Base-by-base conservation (phyloP, 495 filamentous ascomycete species). In the Lepraria neglecta region DNA sequence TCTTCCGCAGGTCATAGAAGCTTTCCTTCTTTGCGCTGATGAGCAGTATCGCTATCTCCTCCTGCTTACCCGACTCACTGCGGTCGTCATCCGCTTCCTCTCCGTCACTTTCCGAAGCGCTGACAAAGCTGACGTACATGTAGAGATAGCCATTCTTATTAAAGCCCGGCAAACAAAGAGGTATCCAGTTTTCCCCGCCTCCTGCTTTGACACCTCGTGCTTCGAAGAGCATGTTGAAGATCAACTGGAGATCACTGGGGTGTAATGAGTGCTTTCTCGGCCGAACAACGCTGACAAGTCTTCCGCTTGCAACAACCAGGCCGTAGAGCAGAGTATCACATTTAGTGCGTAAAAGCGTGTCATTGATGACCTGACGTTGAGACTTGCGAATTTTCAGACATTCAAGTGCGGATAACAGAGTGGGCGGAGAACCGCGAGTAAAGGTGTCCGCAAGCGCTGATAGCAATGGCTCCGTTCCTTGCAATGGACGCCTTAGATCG, bases 141-240 rank as follows among this genome's bases (percentile, higher is more conserved):
- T 97, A 96, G 3, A 99, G 80, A 71, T 94, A 97, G n/a, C 95
- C 95, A 52, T 85, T 87, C 68, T 88, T 95, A 76, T 99, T 99
- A 77, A 99, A 99, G 6, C 91, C 92, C 11, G 95, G 95, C 11
- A 99, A 81, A 66, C 95, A 97, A 9, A 99, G 80, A 3, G 95
- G 95, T 43, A 96, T 92, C 95, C 95, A 97, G 67, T 92, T 96
- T 71, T 99, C 95, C 17, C 91, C 92, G 31, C 91, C 94, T 6
- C 88, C 90, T 48, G 85, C 85, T 64, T 91, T 91, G 68, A 99
- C 85, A 42, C 88, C 87, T 47, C 88, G 86, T 4, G 92, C 90
- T 70, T 95, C 92, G 65, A 97, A 97, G n/a, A 99, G 83, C 95
- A 99, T 97, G 67, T 96, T 96, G 79, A 99, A 97, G 31, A 99